Conservation (phyloP, 768 basidiomycete genomes). For the Cystofilobasidium capitatum region DNA sequence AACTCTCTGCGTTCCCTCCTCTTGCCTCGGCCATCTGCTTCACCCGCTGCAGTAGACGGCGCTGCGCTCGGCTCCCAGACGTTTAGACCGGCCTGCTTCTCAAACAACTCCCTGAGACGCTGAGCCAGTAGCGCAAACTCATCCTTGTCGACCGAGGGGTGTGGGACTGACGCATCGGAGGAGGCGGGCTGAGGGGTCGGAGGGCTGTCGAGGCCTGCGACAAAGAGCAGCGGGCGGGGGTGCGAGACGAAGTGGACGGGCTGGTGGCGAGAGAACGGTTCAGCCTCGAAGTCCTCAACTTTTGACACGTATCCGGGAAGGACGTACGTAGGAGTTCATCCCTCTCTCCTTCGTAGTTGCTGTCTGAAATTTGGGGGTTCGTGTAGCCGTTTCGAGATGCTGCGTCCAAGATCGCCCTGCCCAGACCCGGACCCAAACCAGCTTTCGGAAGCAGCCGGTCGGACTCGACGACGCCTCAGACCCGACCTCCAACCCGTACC, state of each 20-base stretch:
- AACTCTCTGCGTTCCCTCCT: conserved; percentile 45
- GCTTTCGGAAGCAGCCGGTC: too few species aligned
- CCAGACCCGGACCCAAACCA: too few species aligned
- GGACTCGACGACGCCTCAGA: too few species aligned
- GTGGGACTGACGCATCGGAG: conserved; percentile 19
- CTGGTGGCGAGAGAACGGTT: neutral
- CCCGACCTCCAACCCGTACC: too few species aligned
- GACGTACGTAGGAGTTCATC: conserved; percentile 26
- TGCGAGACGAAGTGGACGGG: conserved; percentile 64
- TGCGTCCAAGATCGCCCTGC: too few species aligned
- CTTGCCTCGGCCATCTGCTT: conserved; percentile 24
- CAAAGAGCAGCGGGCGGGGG: conserved; percentile 86
- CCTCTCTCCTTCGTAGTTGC: neutral
- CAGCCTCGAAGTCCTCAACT: neutral
- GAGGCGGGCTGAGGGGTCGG: conserved; percentile 26
- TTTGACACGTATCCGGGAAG: neutral
- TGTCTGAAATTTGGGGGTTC: too few species aligned
- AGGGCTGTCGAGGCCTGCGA: conserved; percentile 61
- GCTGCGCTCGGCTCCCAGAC: conserved; percentile 35
- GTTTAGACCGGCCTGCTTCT: conserved; percentile 32
- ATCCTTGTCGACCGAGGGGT: conserved; percentile 30
- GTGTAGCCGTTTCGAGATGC: too few species aligned
- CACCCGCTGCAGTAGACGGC: neutral
- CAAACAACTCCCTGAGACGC: conserved; percentile 61
- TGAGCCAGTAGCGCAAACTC: conserved; percentile 50